phyloP scores from a whole-genome alignment of 306 rosid genomes.

The Inga laurina region DNA sequence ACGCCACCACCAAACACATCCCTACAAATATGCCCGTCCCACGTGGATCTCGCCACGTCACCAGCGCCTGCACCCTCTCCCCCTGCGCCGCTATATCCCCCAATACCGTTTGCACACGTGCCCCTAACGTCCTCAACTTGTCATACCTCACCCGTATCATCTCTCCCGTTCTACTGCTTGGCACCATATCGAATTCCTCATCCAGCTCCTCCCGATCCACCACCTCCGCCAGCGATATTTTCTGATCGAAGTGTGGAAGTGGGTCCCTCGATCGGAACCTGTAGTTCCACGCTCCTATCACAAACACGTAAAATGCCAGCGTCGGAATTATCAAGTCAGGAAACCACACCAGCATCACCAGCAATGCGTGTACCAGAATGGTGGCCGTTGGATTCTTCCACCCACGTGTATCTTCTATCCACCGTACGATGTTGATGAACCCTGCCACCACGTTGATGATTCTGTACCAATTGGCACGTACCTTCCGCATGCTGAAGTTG shows the following conservation, averaged over 20 bases:
- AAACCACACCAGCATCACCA: conserved; percentile 78
- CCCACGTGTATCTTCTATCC: conserved; percentile 78
- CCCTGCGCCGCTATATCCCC: conserved; percentile 85
- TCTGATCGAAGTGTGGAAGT: conserved; percentile 63
- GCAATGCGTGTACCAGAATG: conserved; percentile 63
- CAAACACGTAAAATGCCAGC: conserved; percentile 56
- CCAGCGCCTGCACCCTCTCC: conserved; percentile 78
- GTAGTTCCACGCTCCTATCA: conserved; percentile 73
- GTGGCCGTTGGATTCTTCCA: conserved; percentile 87
- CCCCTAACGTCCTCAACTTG: conserved; percentile 65
- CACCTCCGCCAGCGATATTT: conserved; percentile 56
- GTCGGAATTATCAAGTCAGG: conserved; percentile 84
- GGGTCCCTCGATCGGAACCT: conserved; percentile 56
- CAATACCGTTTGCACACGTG: conserved; percentile 69
- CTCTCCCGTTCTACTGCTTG: conserved; percentile 48
- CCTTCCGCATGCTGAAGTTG: conserved; percentile 75
- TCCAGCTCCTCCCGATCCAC: conserved; percentile 75
- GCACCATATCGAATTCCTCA: conserved; percentile 73
- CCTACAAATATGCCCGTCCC: conserved; percentile 78
- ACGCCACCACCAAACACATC: conserved; percentile 66
- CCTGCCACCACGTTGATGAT: conserved; percentile 57
- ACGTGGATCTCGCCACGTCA: conserved; percentile 92
- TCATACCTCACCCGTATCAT: conserved; percentile 62
- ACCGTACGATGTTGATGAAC: conserved; percentile 55
- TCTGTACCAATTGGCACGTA: conserved; percentile 76